Evolutionary conservation across 2,329 filamentous ascomycete genomes (phyloP), one percentile per base, ranked within the genome.

Genomic region (Neonectria punicea): DNA sequence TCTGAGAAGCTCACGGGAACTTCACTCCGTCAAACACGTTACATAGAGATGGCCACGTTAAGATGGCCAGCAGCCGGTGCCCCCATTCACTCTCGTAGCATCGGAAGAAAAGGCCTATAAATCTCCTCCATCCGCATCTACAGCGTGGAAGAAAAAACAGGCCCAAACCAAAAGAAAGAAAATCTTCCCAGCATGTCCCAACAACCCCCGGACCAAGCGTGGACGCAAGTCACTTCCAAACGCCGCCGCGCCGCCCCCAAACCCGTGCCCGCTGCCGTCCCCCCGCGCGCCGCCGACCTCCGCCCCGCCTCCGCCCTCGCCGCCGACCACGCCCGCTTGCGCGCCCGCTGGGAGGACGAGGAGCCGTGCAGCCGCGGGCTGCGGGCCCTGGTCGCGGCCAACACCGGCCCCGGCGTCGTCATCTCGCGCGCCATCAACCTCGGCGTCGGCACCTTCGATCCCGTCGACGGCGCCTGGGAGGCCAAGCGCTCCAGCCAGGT

Each of bases 391-490:
- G 55, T 86, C 4, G 58, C 69, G 0, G 61, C 66, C 0, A 74
- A 77, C 7, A 70, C 67, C 4, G 41, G 60, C 2, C 47, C 28
- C 14, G 67, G 69, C 41, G 54, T 30, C 8, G 18, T 34, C 0
- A 55, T 77, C 1, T 62, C 67, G 11, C 58, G 67, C 9, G 87
- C 86, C 1, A 70, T 89, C 6, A 88, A 86, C 64, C 79, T 89
- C 5, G 87, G 87, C 0, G 76, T 86, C 2, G 87, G 87, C 2
- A 81, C 85, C 0, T 88, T 88, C 65, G 85, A 88, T 55, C 84
- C 85, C 2, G 75, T 77, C 3, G 82, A 85, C 49, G 82, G 80
- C 1, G 80, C 79, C 0, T 83, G 79, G 78, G 80, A 82, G n/a
- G 77, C 79, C 2, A 82, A 81, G 66, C 77, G 82, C 53, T 80